A percentile compares a stretch with the other conserved stretches of the same genome.
phyloP scores from a whole-genome alignment of 805 yeast genomes.

The Torulaspora quercuum region DNA sequence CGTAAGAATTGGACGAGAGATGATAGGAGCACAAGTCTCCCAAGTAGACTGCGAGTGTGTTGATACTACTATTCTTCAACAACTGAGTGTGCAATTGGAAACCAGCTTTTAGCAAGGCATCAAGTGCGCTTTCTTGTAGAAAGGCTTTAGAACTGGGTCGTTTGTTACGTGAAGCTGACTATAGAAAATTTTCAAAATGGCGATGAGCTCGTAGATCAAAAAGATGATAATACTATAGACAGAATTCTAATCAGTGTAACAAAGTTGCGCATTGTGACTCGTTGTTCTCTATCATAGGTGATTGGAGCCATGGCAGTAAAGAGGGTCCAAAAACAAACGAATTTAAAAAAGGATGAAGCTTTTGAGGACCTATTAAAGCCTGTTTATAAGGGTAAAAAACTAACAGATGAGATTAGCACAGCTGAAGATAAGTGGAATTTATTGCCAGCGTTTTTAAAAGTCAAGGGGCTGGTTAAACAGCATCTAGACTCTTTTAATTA shows the following conservation, averaged over 20 bases:
- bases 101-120: too few species aligned
- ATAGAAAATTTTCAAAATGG: slow-evolving; percentile 3
- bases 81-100: too few species aligned
- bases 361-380: slow-evolving; percentile 78
- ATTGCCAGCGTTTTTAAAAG: slow-evolving; percentile 91
- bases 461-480: slow-evolving; percentile 94
- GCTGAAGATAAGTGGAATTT: slow-evolving; percentile 97
- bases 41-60: too few species aligned
- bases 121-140: too few species aligned
- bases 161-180: too few species aligned
- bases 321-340: slow-evolving; percentile 9
- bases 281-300: slow-evolving; percentile 2
- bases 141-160: too few species aligned
- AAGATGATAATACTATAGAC: too few species aligned
- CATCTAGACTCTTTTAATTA: slow-evolving; percentile 97
- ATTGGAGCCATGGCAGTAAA: slow-evolving; percentile 10
- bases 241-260: too few species aligned
- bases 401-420: slow-evolving; percentile 84
- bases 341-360: slow-evolving; percentile 46
- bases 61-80: too few species aligned
- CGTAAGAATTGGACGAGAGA: too few species aligned
- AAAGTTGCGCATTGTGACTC: too few species aligned
- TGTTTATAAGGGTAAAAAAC: slow-evolving; percentile 75
- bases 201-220: slow-evolving; percentile 8
- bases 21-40: too few species aligned